Evolutionary conservation across 179 eudicot genomes (phyloP), one percentile per base, ranked within the genome.

Genomic region (Vitellaria paradoxa): DNA sequence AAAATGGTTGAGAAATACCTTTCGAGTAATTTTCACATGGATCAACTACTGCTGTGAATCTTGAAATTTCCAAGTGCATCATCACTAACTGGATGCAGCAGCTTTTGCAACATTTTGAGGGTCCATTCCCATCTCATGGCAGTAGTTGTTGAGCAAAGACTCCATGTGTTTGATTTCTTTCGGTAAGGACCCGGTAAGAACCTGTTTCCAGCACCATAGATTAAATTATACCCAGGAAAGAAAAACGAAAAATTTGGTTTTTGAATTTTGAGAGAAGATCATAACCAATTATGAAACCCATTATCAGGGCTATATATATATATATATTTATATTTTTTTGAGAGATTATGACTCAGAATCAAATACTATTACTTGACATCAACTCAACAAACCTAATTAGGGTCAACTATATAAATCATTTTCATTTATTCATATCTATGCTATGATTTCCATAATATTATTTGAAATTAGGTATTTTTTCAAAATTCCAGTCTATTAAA

Each of bases 101-200:
- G 37, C 37, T 26, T 69, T 81, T 57, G 70, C 37, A 49, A 62
- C n/a, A 71, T 73, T 70, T 45, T 50, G 70, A 42, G 65, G 57
- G n/a, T 90, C 91, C 6, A 72, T 50, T 65, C 74, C 82, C 62
- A 78, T 52, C 62, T 79, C 86, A 69, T 85, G 75, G 69, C 76
- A 40, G 80, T 86, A 81, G 86, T 90, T 84, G 75, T 91, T 92
- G 30, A 95, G 88, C 87, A 95, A 83, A 53, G 97, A 84, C 73
- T 93, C 92, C 7, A 93, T 79, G 78, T 95, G 99, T 50, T 79
- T 90, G 11, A 90, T 75, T 76, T 95, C 93, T 83, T 93, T 95
- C 9, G 99, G 99, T 79, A 95, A 72, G 24, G 97, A 95, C 52
- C 86, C 97, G 6, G 98, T 93, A 45, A 95, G 95, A 52, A 95